Percentiles rank a stretch among this genome's conserved stretches.
Conservation (phyloP, 257 asterid species). For the Nicotiana attenuata region DNA sequence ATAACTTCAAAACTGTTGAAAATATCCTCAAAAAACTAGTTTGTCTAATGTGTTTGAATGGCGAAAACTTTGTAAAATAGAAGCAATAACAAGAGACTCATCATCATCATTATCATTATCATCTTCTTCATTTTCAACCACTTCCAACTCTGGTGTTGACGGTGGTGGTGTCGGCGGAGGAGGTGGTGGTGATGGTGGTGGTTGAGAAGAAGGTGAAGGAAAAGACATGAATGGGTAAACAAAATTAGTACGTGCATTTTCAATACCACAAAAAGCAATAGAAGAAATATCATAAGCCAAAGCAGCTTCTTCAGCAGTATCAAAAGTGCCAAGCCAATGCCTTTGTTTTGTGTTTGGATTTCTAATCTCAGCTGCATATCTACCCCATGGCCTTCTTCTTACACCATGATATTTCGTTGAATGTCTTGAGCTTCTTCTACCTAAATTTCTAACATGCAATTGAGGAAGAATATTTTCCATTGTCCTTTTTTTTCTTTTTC, state of each 20-base stretch:
- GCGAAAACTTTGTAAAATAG: slow-evolving; percentile 35
- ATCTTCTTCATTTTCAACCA: slow-evolving; percentile 6
- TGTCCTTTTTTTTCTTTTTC: background rate
- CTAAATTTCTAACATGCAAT: slow-evolving; percentile 16
- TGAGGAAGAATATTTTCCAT: slow-evolving; percentile 25
- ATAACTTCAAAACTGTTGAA: background rate
- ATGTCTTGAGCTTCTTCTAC: slow-evolving; percentile 26
- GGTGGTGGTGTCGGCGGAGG: slow-evolving; percentile 3
- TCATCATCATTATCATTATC: slow-evolving; percentile 17
- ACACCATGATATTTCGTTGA: slow-evolving; percentile 32
- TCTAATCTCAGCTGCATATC: slow-evolving; percentile 33
- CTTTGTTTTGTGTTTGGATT: slow-evolving; percentile 34
- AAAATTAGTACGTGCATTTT: slow-evolving; percentile 33
- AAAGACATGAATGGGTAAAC: slow-evolving; percentile 8
- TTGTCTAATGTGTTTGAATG: slow-evolving; percentile 18
- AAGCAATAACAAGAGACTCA: slow-evolving; percentile 36
- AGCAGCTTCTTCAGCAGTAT: slow-evolving; percentile 36
- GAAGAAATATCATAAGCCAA: slow-evolving; percentile 33
- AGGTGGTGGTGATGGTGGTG: slow-evolving; percentile 2
- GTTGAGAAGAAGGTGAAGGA: background rate
- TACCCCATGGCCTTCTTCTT: slow-evolving; percentile 32
- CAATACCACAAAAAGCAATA: slow-evolving; percentile 26
- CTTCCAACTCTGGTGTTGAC: slow-evolving; percentile 12
- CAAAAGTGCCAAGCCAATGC: slow-evolving; percentile 37
- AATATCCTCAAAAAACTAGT: slow-evolving; percentile 7